Conservation (phyloP, 441 rosid species). For the Codiaeum variegatum region DNA sequence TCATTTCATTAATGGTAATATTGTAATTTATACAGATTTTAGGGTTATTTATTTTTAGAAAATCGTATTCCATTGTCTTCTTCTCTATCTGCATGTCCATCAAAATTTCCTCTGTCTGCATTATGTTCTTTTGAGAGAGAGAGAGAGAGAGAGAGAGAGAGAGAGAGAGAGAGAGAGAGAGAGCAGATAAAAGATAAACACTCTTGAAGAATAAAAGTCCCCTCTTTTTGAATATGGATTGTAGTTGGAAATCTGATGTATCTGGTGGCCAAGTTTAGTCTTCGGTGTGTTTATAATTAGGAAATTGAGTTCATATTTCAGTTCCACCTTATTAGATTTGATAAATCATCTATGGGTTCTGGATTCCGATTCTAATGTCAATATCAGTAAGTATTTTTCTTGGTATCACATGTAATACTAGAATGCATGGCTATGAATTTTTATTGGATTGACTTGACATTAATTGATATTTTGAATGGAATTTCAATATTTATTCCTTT, state of each 20-base stretch:
- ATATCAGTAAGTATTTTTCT: no score
- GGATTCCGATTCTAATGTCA: background rate
- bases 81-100: no score
- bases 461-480: background rate
- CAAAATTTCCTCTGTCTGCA: no score
- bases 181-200: no score
- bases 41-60: no score
- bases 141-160: no score
- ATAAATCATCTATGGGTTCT: background rate
- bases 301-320: background rate
- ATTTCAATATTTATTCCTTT: background rate
- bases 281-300: background rate
- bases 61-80: no score
- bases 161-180: no score
- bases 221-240: background rate
- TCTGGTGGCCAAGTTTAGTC: background rate
- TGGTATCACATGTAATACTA: background rate
- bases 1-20: no score
- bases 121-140: no score
- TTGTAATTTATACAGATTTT: no score
- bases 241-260: background rate
- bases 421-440: background rate
- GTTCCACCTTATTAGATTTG: background rate
- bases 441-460: background rate
- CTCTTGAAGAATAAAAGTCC: no score